phyloP scores from a whole-genome alignment of 345 rosid genomes.

The Boechera retrofracta region DNA sequence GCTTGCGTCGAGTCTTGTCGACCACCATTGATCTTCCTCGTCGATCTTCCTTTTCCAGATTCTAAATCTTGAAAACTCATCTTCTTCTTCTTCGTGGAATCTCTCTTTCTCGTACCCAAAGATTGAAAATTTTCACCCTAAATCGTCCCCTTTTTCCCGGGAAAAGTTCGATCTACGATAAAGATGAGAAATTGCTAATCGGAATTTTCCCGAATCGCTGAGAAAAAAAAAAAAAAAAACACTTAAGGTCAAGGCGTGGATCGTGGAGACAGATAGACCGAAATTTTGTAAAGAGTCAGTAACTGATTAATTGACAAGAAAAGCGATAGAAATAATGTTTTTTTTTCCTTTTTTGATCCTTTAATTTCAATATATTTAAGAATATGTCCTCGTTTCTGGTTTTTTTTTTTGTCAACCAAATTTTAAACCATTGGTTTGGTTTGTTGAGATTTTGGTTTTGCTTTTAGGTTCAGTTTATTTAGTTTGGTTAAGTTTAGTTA shows the following conservation, averaged over 20 bases:
- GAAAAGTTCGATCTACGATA: too few relatives aligned
- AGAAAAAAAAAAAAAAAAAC: not conserved
- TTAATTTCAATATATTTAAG: not conserved
- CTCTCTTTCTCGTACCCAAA: not conserved
- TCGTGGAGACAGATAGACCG: conserved; percentile 40
- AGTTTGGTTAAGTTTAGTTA: not conserved
- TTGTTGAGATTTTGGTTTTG: not conserved
- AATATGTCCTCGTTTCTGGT: not conserved
- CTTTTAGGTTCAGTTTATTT: too few relatives aligned
- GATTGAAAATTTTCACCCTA: not conserved
- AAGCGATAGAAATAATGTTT: not conserved
- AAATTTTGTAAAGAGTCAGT: not conserved
- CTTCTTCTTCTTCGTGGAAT: conserved; percentile 9
- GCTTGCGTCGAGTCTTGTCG: conserved; percentile 86
- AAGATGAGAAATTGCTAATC: not conserved
- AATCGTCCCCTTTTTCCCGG: too few relatives aligned
- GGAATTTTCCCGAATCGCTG: not conserved
- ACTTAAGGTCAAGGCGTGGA: conserved; percentile 38
- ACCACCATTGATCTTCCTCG: conserved; percentile 61
- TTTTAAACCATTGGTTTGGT: not conserved
- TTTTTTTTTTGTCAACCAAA: not conserved
- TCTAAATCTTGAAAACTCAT: conserved; percentile 98
- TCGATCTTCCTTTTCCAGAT: conserved; percentile 66
- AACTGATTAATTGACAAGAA: conserved; percentile 26
- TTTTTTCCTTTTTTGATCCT: conserved; percentile 18